phyloP scores from a whole-genome alignment of 129 eudicot species.

The Cynara cardunculus region DNA sequence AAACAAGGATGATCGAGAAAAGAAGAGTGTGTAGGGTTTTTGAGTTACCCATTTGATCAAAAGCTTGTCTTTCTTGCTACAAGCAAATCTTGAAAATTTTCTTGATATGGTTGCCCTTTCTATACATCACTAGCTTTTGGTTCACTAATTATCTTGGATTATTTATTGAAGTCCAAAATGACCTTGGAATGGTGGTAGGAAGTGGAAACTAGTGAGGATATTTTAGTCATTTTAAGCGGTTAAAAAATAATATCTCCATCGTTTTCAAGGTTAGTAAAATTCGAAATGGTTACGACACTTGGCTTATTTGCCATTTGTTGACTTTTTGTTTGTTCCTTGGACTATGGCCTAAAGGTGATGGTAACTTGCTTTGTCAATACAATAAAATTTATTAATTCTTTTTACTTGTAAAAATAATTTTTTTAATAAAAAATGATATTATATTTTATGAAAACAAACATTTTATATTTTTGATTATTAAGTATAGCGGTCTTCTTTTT shows the following conservation, averaged over 20 bases:
- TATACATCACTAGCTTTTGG: background rate
- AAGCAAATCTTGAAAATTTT: background rate
- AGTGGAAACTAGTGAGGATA: background rate
- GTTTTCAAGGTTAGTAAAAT: background rate
- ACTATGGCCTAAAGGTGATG: background rate
- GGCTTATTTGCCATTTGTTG: background rate
- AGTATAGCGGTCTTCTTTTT: too few relatives aligned
- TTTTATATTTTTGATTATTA: too few relatives aligned
- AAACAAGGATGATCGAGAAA: slow-evolving; percentile 2
- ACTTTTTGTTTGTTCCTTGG: background rate
- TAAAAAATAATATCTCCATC: background rate
- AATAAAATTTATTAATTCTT: background rate
- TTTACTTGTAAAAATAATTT: background rate
- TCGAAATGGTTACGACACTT: background rate
- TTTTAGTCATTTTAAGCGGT: background rate
- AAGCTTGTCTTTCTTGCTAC: background rate
- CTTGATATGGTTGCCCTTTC: background rate
- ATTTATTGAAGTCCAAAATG: background rate
- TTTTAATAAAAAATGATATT: too few relatives aligned
- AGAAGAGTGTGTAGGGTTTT: slow-evolving; percentile 12
- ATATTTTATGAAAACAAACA: too few relatives aligned
- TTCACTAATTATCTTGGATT: background rate
- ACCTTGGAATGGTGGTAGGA: background rate
- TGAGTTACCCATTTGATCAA: slow-evolving; percentile 14
- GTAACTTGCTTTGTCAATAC: background rate